Conservation (phyloP, 2,329 filamentous ascomycete species). For the Tolypocladium amazonense region DNA sequence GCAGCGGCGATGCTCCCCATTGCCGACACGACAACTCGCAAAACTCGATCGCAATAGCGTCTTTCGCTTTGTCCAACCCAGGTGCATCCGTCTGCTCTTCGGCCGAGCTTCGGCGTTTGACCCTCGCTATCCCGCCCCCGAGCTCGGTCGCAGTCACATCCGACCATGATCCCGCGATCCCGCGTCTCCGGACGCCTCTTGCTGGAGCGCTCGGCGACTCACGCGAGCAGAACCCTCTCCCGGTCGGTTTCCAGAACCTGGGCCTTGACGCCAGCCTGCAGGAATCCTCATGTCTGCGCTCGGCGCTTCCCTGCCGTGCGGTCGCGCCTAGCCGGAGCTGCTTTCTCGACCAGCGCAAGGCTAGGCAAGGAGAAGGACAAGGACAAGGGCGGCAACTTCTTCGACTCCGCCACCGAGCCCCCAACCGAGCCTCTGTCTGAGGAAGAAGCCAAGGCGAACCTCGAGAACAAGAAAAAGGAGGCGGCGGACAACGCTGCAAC, state of each 20-base stretch:
- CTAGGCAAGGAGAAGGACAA: conserved; percentile 26
- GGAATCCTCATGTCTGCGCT: conserved; percentile 18
- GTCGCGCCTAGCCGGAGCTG: conserved; percentile 15
- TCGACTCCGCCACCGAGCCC: conserved; percentile 33
- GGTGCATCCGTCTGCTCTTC: not conserved
- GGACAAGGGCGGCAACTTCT: conserved; percentile 34
- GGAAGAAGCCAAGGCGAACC: conserved; percentile 41
- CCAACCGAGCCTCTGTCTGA: conserved; percentile 37
- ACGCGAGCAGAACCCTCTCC: conserved; percentile 13
- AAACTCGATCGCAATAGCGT: conserved; percentile 2
- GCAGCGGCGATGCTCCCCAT: conserved; percentile 21
- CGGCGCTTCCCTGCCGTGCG: conserved; percentile 18
- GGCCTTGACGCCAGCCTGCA: conserved; percentile 15
- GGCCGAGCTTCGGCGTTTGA: conserved; percentile 1
- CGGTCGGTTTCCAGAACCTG: conserved; percentile 14
- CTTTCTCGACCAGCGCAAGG: conserved; percentile 25
- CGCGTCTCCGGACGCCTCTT: conserved; percentile 27
- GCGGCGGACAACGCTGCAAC: conserved; percentile 33
- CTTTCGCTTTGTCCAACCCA: not conserved
- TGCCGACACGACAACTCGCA: conserved; percentile 10
- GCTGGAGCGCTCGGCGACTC: conserved; percentile 22
- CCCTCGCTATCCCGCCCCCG: not conserved
- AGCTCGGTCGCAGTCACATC: not conserved
- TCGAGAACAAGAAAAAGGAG: conserved; percentile 33
- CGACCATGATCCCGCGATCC: conserved; percentile 29